Evolutionary conservation across 2,329 filamentous ascomycete species (phyloP).

Genomic region (Ophiostoma tasmaniense): DNA sequence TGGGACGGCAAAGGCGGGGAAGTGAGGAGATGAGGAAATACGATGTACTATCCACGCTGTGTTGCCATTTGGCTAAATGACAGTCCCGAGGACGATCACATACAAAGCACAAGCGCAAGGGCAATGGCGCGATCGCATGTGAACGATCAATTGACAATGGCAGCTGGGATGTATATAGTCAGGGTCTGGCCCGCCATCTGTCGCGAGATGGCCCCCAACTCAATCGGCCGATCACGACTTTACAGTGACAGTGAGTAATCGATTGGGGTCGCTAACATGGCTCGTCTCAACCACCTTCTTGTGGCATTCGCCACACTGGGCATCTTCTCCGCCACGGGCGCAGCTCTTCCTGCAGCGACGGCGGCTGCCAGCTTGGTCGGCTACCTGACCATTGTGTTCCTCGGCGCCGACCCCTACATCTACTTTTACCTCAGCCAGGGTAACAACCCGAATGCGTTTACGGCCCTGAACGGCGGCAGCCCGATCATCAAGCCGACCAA

Average conservation of each 20-base stretch:
- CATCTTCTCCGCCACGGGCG: slow-evolving; percentile 6
- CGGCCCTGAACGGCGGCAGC: slow-evolving; percentile 39
- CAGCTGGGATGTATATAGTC: not conserved
- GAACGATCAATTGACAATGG: not conserved
- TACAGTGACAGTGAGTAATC: not conserved
- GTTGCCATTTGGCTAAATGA: not conserved
- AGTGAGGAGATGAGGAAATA: slow-evolving; percentile 8
- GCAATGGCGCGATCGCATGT: not conserved
- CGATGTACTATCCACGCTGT: not conserved
- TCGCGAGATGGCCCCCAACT: not conserved
- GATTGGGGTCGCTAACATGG: not conserved
- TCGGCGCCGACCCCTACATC: slow-evolving; percentile 44
- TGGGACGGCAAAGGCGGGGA: slow-evolving; percentile 4
- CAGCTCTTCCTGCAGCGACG: slow-evolving; percentile 22
- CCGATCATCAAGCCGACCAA: slow-evolving; percentile 41
- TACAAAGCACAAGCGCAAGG: not conserved
- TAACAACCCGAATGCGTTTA: slow-evolving; percentile 42
- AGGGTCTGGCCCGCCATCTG: not conserved
- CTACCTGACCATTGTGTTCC: slow-evolving; percentile 47
- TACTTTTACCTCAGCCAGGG: slow-evolving; percentile 47
- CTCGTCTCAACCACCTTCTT: not conserved
- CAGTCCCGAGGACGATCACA: not conserved
- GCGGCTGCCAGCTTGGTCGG: slow-evolving; percentile 34
- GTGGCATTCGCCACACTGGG: not conserved
- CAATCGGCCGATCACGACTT: not conserved